Conservation (phyloP, 2,329 filamentous ascomycete genomes). For the Colletotrichum theobromicola region DNA sequence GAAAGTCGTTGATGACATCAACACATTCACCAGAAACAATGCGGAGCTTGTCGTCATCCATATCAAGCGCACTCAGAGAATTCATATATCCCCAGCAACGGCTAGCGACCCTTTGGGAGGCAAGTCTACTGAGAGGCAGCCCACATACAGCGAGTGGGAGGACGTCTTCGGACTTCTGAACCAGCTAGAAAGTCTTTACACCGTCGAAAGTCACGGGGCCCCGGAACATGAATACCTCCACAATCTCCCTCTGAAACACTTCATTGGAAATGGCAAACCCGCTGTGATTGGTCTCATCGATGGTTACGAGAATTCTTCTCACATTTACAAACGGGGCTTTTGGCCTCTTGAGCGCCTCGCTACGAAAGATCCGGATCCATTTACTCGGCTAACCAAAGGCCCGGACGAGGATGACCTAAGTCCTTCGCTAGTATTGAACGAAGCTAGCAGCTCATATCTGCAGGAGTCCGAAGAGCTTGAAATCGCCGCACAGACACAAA, state of each 20-base stretch:
- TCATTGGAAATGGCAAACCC: not conserved
- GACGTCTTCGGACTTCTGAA: not conserved
- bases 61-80: not conserved
- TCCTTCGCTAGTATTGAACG: fast-evolving
- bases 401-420: not conserved
- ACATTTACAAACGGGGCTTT: not conserved
- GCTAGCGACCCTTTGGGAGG: not conserved
- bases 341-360: not conserved
- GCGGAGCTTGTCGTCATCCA: not conserved
- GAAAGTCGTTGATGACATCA: not conserved
- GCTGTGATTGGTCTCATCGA: not conserved
- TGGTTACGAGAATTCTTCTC: not conserved
- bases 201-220: not conserved
- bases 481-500: not conserved
- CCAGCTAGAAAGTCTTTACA: not conserved
- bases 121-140: not conserved
- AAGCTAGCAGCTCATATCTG: not conserved
- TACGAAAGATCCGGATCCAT: not conserved
- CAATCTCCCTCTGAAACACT: not conserved
- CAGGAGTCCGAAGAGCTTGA: not conserved
- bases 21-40: not conserved
- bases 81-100: not conserved
- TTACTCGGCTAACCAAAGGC: not conserved
- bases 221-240: not conserved
- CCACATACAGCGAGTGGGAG: not conserved